Evolutionary conservation across 73 alveolate species (phyloP), one percentile per base, ranked within the genome.

Genomic region (Paramecium pentaurelia): DNA sequence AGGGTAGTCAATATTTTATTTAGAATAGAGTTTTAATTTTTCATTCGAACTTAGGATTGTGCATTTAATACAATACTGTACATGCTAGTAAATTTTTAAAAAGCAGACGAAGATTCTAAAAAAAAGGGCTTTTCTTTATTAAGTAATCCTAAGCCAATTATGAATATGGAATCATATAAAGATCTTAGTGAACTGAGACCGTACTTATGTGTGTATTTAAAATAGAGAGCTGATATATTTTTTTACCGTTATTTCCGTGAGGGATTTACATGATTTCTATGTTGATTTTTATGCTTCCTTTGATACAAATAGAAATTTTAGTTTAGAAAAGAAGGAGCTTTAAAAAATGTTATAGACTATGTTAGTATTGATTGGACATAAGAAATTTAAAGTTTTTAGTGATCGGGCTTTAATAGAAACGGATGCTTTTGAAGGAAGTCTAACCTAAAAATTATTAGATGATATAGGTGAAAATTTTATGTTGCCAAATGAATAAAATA

Each of bases 201-300:
- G 70, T 54, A 54, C 36, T 54, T 54, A 54, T 54, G 70, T 54
- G 32, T 54, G 9, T 54, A 18, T 54, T 54, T 20, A 54, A 54
- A 4, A 18, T 54, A 54, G 70, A 25, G 88, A 75, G 27, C n/a
- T 75, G 28, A 37, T 75, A 37, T 75, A 75, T 40, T 75, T 32
- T 75, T 75, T 75, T 22, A 75, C 88, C 49, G 58, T 75, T 32
- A 32, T 27, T 37, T 75, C 88, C n/a, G 88, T 40, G 8, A 75
- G 88, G 36, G 88, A 75, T 14, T 40, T 75, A 34, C 60, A 75
- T 75, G 88, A 75, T 34, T 75, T 75, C 28, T 75, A 75, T 75
- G 88, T 75, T 12, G 88, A 75, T n/a, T 75, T 75, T 18, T 75
- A 75, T 75, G 88, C 68, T n/a, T 34, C 88, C 14, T 75, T 75